Conservation (phyloP, 2,329 filamentous ascomycete genomes). For the Paraconiothyrium brasiliense region DNA sequence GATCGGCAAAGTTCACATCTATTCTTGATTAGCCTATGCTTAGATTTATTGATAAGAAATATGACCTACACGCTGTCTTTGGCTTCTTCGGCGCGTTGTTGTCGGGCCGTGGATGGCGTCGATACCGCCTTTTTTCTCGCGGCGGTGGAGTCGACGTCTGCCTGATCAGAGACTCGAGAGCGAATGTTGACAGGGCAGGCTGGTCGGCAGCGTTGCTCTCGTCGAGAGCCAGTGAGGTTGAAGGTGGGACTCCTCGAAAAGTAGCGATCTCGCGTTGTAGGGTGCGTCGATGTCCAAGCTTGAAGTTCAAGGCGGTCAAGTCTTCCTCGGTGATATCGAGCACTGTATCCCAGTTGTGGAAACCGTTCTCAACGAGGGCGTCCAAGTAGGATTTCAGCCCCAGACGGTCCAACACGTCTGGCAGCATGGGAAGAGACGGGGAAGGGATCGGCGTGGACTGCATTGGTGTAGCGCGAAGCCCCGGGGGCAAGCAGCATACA, state of each 20-base stretch:
- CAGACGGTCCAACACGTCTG: conserved; percentile 42
- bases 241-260: conserved; percentile 42
- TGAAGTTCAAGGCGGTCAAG: conserved; percentile 48
- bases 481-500: conserved; percentile 5
- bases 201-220: conserved; percentile 30
- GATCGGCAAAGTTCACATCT: conserved; percentile 55
- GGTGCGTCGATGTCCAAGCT: conserved; percentile 50
- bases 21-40: conserved; percentile 20
- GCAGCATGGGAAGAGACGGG: conserved; percentile 29
- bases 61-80: conserved; percentile 50
- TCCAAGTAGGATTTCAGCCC: conserved; percentile 41
- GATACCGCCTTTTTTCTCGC: conserved; percentile 49
- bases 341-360: conserved; percentile 50
- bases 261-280: conserved; percentile 53
- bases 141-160: conserved; percentile 35
- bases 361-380: conserved; percentile 46
- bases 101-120: conserved; percentile 50
- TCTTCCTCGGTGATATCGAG: conserved; percentile 54
- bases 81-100: conserved; percentile 51
- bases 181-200: conserved; percentile 39
- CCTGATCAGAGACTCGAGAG: conserved; percentile 37
- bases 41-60: not conserved
- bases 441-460: conserved; percentile 35
- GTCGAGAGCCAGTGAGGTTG: conserved; percentile 36
- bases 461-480: conserved; percentile 10